A percentile compares a stretch with the other conserved stretches of the same genome.
These are phyloP conservation scores for Wickerhamiella infanticola DNA, from an alignment of 1,139 yeast genomes.

Conservation along the genomic window DNA sequence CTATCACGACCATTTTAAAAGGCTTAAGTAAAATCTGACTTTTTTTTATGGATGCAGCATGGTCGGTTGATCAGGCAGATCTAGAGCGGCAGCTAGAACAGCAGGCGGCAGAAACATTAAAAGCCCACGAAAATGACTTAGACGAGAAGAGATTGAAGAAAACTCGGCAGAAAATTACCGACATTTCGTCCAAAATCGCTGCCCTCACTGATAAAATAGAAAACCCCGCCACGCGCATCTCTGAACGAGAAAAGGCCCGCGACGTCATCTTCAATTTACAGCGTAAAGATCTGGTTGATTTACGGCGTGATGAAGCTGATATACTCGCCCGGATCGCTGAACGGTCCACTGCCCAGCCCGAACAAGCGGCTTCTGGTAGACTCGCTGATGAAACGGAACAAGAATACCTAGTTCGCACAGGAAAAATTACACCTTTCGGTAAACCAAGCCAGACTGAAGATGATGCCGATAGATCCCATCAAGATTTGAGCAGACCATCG, in stretches of 20 bases:
- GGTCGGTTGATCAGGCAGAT: slow-evolving; percentile 57
- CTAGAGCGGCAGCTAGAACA: slow-evolving; percentile 57
- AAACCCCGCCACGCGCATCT: slow-evolving; percentile 46
- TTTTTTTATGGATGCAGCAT: slow-evolving; percentile 27
- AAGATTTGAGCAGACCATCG: slow-evolving; percentile 16
- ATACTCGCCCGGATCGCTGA: slow-evolving; percentile 39
- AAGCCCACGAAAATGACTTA: slow-evolving; percentile 48
- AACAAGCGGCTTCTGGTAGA: slow-evolving; percentile 16
- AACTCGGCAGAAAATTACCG: slow-evolving; percentile 30
- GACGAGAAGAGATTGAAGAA: slow-evolving; percentile 63
- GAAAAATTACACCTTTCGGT: slow-evolving; percentile 91
- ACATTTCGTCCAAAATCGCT: slow-evolving; percentile 31
- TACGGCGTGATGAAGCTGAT: slow-evolving; percentile 48
- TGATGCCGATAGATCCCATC: slow-evolving; percentile 2
- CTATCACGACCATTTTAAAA: no score
- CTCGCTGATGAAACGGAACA: slow-evolving; percentile 59
- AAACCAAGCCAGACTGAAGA: slow-evolving; percentile 27
- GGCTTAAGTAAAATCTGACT: neutral
- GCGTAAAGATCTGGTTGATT: slow-evolving; percentile 36
- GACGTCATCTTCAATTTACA: slow-evolving; percentile 42
- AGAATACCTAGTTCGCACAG: slow-evolving; percentile 73
- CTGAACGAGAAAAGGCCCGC: slow-evolving; percentile 41
- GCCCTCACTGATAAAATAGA: slow-evolving; percentile 35
- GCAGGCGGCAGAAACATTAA: slow-evolving; percentile 46
- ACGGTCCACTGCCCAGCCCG: slow-evolving; percentile 12